phyloP scores from a whole-genome alignment of 768 basidiomycete species.

The Gymnopilus junonius region DNA sequence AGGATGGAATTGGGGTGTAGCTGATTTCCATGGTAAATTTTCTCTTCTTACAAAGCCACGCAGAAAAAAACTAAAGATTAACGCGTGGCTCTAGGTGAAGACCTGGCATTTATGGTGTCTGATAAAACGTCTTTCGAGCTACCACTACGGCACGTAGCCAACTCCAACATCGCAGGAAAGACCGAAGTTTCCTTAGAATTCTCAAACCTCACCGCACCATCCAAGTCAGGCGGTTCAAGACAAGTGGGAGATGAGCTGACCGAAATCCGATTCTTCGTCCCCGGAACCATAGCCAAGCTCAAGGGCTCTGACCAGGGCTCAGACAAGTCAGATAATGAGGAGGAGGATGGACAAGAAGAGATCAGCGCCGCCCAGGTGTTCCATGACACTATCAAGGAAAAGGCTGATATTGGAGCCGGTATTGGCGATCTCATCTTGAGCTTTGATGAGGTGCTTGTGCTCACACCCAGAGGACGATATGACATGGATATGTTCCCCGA shows the following conservation, averaged over 20 bases:
- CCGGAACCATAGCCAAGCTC: constrained; percentile 66
- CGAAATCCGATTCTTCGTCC: constrained; percentile 96
- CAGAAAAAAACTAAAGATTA: neutral
- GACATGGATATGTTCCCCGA: constrained; percentile 98
- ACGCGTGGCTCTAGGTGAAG: constrained; percentile 62
- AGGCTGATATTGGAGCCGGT: constrained; percentile 92
- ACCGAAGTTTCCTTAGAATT: constrained; percentile 99
- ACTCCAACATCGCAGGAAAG: constrained; percentile 96
- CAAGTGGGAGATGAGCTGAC: constrained; percentile 82
- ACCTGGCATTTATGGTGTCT: constrained; percentile 89
- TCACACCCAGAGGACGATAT: constrained; percentile 95
- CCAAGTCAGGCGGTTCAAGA: constrained; percentile 40
- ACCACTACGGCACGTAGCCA: constrained; percentile 84
- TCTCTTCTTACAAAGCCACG: neutral
- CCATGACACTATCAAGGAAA: constrained; percentile 95
- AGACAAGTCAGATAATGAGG: constrained; percentile 73
- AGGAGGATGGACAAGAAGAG: constrained; percentile 77
- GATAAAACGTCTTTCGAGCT: constrained; percentile 90
- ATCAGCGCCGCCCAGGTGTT: constrained; percentile 94
- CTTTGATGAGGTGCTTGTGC: constrained; percentile 93
- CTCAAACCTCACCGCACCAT: constrained; percentile 47
- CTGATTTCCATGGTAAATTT: constrained; percentile 85
- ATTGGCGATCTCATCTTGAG: constrained; percentile 91
- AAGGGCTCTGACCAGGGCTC: constrained; percentile 78
- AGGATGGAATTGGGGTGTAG: constrained; percentile 99